A percentile compares a stretch with the other conserved stretches of the same genome.
Evolutionary conservation across 1,284 basidiomycete species (phyloP).

Genomic region (Phaffia rhodozyma): DNA sequence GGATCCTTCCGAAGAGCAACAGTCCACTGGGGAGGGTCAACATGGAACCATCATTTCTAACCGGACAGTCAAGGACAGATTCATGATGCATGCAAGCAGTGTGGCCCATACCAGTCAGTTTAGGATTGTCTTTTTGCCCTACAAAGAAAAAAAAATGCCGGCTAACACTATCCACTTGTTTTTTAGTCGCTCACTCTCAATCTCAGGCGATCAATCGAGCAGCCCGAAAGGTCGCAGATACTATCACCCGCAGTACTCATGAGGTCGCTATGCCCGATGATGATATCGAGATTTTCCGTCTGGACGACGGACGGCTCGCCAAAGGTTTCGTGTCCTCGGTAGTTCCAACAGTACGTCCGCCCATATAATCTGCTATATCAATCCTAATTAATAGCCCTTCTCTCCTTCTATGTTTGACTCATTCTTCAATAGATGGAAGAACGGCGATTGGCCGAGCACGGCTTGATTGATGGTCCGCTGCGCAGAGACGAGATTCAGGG

Average conservation of each 20-base stretch:
- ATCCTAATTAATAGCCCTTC: not conserved
- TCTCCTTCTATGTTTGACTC: not conserved
- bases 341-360: conserved; percentile 6
- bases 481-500: conserved; percentile 8
- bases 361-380: not conserved
- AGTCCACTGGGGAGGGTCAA: conserved; percentile 28
- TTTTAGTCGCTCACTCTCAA: conserved; percentile 12
- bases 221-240: conserved; percentile 4
- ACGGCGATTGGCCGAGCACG: conserved; percentile 15
- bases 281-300: conserved; percentile 15
- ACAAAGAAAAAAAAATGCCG: too few species aligned
- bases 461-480: conserved; percentile 13
- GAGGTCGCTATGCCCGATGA: conserved; percentile 7
- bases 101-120: conserved; percentile 28
- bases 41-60: conserved; percentile 35
- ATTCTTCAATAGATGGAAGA: conserved; percentile 15
- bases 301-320: conserved; percentile 5
- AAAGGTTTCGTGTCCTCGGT: conserved; percentile 15
- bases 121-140: not conserved
- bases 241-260: not conserved
- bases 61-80: conserved; percentile 25
- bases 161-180: not conserved
- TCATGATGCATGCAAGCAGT: conserved; percentile 26
- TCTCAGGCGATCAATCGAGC: conserved; percentile 3
- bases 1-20: conserved; percentile 71